Percentiles rank a stretch among this genome's conserved stretches.
Evolutionary conservation across 176 grass and related monocot genomes (phyloP).

Genomic region (Bothriochloa decipiens): DNA sequence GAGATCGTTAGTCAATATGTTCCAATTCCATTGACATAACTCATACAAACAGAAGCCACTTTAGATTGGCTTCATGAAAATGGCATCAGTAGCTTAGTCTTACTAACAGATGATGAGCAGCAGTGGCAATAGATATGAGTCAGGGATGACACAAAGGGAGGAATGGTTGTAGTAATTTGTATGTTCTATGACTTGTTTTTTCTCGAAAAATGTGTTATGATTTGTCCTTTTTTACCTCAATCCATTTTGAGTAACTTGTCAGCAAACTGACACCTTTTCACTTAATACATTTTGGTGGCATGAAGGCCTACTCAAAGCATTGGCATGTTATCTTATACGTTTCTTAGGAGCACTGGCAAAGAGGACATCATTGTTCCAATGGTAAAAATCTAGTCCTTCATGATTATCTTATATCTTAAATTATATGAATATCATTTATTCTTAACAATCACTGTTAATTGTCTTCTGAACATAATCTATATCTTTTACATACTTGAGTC

Average conservation of each 20-base stretch:
- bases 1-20: not conserved
- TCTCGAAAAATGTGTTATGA: not conserved
- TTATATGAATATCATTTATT: constrained; percentile 22
- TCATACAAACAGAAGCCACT: not conserved
- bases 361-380: constrained; percentile 98
- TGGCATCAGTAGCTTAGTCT: not conserved
- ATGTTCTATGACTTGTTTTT: not conserved
- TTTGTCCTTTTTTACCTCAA: not conserved
- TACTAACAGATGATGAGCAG: not conserved
- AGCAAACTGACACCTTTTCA: constrained; percentile 33
- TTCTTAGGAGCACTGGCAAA: constrained; percentile 79
- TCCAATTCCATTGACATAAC: not conserved
- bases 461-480: not conserved
- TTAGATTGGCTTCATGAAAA: constrained; percentile 10
- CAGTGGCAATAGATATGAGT: constrained; percentile 9
- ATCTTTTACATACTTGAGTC: not conserved
- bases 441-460: not conserved
- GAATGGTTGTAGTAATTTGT: not conserved
- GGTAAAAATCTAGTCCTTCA: constrained; percentile 53
- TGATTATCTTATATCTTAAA: constrained; percentile 18
- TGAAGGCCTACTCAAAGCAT: constrained; percentile 88
- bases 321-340: constrained; percentile 97
- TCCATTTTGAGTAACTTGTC: constrained; percentile 36
- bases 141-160: not conserved
- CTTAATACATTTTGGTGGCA: constrained; percentile 29